Evolutionary conservation across 768 basidiomycete genomes (phyloP), one percentile per base, ranked within the genome.

Genomic region (Coprinopsis strossmayeri): DNA sequence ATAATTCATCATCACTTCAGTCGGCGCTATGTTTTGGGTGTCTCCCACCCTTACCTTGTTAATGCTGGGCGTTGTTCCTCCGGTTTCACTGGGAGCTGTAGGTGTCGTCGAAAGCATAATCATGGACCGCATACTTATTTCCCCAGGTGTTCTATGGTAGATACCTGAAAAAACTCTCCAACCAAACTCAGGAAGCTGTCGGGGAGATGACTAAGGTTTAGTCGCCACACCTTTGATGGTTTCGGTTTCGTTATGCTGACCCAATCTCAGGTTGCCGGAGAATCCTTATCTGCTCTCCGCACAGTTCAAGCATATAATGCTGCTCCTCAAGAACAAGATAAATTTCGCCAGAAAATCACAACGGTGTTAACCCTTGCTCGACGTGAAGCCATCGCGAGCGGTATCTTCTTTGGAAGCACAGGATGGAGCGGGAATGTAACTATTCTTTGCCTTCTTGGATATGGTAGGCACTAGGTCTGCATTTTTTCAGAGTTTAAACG

Each of bases 361-460:
- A 66, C 62, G 5, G 84, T 98, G 1, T 77, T 97, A 28, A 64
- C 69, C 2, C 78, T 97, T 30, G 88, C 85, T 2, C 79, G 78
- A 54, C 90, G 83, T 57, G 95, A 99, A 64, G 91, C 94, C 1
- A 70, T 87, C 53, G 95, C 95, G 1, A 86, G 82, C 49, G 92
- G 87, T 2, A 83, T 96, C 44, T 99, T 99, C 70, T 96, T 88
- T 63, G 95, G 93, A 15, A 81, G 82, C 46, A 91, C 86, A 0
- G 87, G 91, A 1, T 88, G 91, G 84, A 91, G 92, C 48, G 94
- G 95, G 10, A 98, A 98, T 60, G 73, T 95, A 45, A 93, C 95
- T 0, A 64, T 97, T 40, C 72, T 99, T 37, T 88, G 83, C 41
- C 68, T 99, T 23, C 71, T 99, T 26, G 91, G 92, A 37, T 99